Conservation (phyloP, 345 rosid genomes). For the Gynandropsis gynandra region DNA sequence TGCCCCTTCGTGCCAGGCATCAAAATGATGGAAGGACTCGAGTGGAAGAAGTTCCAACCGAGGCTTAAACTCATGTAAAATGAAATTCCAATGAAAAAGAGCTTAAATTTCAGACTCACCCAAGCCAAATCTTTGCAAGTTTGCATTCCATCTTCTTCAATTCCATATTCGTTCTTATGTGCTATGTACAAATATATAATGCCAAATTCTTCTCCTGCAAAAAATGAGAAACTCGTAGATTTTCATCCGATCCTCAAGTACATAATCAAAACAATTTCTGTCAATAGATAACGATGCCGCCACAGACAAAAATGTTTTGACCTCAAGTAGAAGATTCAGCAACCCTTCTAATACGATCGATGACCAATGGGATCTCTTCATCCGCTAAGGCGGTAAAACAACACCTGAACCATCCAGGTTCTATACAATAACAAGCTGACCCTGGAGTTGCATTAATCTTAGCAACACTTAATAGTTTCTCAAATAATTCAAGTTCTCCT, state of each 20-base stretch:
- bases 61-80: constrained; percentile 42
- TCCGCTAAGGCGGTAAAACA: constrained; percentile 60
- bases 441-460: constrained; percentile 89
- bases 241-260: constrained; percentile 17
- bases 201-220: constrained; percentile 11
- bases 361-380: constrained; percentile 56
- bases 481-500: constrained; percentile 81
- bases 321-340: constrained; percentile 37
- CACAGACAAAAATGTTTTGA: constrained; percentile 19
- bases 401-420: constrained; percentile 95
- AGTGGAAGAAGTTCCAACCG: constrained; percentile 41
- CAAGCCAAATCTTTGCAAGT: background rate
- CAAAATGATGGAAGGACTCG: constrained; percentile 46
- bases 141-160: too few relatives aligned
- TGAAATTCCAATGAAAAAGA: background rate
- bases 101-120: constrained; percentile 7
- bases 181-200: constrained; percentile 3
- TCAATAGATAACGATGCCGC: background rate
- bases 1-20: constrained; percentile 43
- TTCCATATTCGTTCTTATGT: too few relatives aligned
- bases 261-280: constrained; percentile 2
- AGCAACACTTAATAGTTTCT: constrained; percentile 58
- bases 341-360: constrained; percentile 51
- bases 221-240: background rate
- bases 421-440: constrained; percentile 83